Evolutionary conservation across 2,329 filamentous ascomycete species (phyloP).

Genomic region (Xylariaceae sp.): DNA sequence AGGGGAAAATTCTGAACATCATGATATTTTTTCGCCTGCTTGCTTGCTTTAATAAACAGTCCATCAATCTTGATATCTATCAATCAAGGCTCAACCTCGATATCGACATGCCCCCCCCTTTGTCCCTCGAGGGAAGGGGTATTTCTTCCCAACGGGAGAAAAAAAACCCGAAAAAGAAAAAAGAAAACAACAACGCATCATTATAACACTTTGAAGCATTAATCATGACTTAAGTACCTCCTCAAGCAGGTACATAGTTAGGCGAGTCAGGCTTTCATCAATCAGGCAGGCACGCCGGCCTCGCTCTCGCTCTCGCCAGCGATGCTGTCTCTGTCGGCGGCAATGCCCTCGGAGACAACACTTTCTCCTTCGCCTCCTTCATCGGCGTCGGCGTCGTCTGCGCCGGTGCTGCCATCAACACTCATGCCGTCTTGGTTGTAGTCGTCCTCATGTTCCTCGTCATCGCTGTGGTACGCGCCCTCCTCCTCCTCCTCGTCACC

Average conservation of each 20-base stretch:
- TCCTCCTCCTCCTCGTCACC: too few relatives aligned
- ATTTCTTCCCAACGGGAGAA: neutral
- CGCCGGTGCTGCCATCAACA: conserved; percentile 42
- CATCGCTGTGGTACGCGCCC: conserved; percentile 31
- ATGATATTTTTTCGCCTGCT: too few relatives aligned
- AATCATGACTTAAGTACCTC: too few relatives aligned
- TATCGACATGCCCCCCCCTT: too few relatives aligned
- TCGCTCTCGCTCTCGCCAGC: conserved; percentile 30
- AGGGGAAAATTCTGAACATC: too few relatives aligned
- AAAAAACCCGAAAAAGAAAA: neutral
- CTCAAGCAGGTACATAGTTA: too few relatives aligned
- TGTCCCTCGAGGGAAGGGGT: too few relatives aligned
- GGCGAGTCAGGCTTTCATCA: neutral
- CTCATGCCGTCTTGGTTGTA: conserved; percentile 36
- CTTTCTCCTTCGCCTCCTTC: conserved; percentile 20
- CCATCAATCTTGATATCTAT: too few relatives aligned
- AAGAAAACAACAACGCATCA: neutral
- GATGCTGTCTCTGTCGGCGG: conserved; percentile 27
- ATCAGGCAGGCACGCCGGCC: too few relatives aligned
- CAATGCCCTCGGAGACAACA: conserved; percentile 26
- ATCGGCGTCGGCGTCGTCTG: conserved; percentile 20
- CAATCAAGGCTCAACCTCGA: too few relatives aligned
- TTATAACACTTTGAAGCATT: neutral
- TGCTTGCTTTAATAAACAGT: too few relatives aligned
- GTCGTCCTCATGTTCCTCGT: conserved; percentile 10